Evolutionary conservation across 345 rosid species (phyloP).

Genomic region (Geranium rotundifolium): DNA sequence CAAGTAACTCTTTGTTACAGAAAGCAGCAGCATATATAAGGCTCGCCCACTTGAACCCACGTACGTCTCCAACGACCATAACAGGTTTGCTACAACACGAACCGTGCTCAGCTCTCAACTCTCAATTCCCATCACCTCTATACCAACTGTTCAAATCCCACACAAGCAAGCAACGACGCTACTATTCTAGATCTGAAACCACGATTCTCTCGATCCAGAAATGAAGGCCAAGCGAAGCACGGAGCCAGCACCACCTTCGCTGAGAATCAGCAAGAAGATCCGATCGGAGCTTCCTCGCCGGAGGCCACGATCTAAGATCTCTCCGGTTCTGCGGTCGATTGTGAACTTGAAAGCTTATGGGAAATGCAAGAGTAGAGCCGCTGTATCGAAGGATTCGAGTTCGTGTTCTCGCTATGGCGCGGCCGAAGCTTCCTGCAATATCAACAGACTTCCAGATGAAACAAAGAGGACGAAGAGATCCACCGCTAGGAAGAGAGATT

Average conservation of each 20-base stretch:
- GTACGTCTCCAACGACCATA: no score
- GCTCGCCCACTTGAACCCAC: no score
- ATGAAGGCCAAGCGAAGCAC: no score
- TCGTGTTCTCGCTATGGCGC: slow-evolving; percentile 21
- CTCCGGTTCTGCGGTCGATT: slow-evolving; percentile 20
- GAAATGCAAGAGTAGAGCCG: background rate
- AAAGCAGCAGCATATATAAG: no score
- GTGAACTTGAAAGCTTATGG: slow-evolving; percentile 6
- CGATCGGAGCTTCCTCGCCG: slow-evolving; percentile 42
- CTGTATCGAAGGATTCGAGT: slow-evolving; percentile 28
- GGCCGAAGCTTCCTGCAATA: slow-evolving; percentile 10
- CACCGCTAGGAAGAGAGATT: slow-evolving; percentile 27
- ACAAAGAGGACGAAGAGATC: slow-evolving; percentile 6
- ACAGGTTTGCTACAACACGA: no score
- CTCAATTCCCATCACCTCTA: no score
- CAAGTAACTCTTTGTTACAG: no score
- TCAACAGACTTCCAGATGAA: background rate
- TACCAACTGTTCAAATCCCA: no score
- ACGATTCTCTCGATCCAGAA: no score
- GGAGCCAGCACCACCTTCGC: slow-evolving; percentile 1
- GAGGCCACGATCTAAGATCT: slow-evolving; percentile 27
- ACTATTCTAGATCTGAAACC: no score
- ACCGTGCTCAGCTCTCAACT: no score
- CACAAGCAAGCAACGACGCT: no score
- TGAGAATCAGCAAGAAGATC: slow-evolving; percentile 31